phyloP scores from a whole-genome alignment of 208 protist genomes.

The Naegleria fowleri region DNA sequence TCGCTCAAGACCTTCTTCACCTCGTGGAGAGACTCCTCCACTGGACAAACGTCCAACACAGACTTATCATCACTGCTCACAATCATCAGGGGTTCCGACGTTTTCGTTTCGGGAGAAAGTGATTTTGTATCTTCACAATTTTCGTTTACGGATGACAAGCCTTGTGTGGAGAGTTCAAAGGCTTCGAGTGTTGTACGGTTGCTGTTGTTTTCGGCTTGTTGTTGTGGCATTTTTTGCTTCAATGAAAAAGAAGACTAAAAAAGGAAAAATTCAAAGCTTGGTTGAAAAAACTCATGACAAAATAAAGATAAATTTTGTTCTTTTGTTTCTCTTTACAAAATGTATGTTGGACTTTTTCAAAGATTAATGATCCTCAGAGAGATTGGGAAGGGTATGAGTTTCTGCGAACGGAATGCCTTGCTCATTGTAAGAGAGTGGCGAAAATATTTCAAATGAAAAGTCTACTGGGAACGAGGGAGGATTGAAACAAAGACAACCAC shows the following conservation, averaged over 20 bases:
- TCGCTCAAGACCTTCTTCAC: not conserved
- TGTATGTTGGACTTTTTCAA: no score
- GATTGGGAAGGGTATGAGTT: not conserved
- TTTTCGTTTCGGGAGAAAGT: not conserved
- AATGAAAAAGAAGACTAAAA: not conserved
- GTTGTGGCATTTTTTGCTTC: not conserved
- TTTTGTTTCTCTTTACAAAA: no score
- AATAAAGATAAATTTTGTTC: no score
- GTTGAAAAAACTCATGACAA: no score
- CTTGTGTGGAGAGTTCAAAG: no score
- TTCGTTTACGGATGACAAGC: no score
- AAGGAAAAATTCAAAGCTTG: no score
- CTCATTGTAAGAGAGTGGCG: not conserved
- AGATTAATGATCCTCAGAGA: not conserved
- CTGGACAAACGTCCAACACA: not conserved
- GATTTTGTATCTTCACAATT: not conserved
- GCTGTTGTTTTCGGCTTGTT: not conserved
- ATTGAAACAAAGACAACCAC: not conserved
- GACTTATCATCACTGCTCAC: not conserved
- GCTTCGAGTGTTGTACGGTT: no score
- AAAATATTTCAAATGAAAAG: not conserved
- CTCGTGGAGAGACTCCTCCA: not conserved
- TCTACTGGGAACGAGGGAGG: not conserved
- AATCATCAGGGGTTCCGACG: not conserved
- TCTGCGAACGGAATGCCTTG: not conserved